Percentiles rank a stretch among this genome's conserved stretches.
Evolutionary conservation across 768 basidiomycete species (phyloP).

Genomic region (Suillus weaverae): DNA sequence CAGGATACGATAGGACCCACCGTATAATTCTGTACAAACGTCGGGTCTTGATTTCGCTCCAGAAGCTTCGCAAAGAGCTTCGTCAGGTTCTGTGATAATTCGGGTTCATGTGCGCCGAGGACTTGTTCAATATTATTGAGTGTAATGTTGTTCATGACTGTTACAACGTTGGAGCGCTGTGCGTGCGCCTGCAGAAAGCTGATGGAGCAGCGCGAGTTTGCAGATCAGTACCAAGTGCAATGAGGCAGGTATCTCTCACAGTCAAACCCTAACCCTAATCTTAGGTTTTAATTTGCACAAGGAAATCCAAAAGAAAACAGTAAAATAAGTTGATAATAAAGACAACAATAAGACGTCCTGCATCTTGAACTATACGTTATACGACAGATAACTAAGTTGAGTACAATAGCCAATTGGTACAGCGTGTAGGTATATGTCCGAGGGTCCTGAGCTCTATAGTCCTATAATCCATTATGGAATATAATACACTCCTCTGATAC

Average conservation of each 20-base stretch:
- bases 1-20: conserved; percentile 8
- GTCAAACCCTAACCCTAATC: neutral
- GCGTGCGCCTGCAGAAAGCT: neutral
- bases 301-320: neutral
- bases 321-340: too few relatives aligned
- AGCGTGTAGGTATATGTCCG: neutral
- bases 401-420: conserved; percentile 3
- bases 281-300: neutral
- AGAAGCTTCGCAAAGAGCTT: conserved; percentile 24
- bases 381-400: neutral
- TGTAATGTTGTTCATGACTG: conserved; percentile 17
- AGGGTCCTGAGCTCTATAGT: neutral
- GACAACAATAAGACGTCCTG: neutral
- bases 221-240: neutral
- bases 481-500: neutral
- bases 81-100: conserved; percentile 18
- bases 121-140: conserved; percentile 19
- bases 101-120: conserved; percentile 12
- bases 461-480: neutral
- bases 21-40: conserved; percentile 21
- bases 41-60: conserved; percentile 23
- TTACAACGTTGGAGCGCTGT: neutral
- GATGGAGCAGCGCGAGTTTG: neutral
- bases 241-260: neutral
- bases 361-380: neutral